phyloP scores from a whole-genome alignment of 495 filamentous ascomycete genomes.

The Cenococcum geophilum region DNA sequence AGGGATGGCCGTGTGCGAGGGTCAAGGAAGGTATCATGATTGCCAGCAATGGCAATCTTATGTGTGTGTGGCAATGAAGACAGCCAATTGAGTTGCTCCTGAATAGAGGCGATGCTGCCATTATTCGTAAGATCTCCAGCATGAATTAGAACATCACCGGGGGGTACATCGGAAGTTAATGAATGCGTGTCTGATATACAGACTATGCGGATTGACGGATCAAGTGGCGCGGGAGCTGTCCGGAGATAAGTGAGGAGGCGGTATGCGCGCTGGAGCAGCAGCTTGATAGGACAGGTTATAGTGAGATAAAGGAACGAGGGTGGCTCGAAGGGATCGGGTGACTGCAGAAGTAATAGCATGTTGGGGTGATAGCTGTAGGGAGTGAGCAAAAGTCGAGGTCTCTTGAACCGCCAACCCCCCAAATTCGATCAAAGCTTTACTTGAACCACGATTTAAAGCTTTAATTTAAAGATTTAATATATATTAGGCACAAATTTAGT shows the following conservation, averaged over 20 bases:
- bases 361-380: not conserved
- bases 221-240: constrained; percentile 48
- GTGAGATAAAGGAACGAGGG: constrained; percentile 47
- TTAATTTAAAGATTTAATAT: too few species aligned
- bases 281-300: constrained; percentile 48
- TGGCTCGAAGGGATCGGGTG: constrained; percentile 42
- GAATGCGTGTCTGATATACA: constrained; percentile 89
- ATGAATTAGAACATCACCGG: constrained; percentile 83
- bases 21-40: constrained; percentile 84
- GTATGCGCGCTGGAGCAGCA: constrained; percentile 49
- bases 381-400: not conserved
- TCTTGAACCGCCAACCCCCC: too few species aligned
- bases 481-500: too few species aligned
- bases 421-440: too few species aligned
- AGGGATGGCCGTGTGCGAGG: constrained; percentile 39
- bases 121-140: constrained; percentile 76
- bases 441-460: too few species aligned
- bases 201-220: constrained; percentile 62
- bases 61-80: constrained; percentile 60
- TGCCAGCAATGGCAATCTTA: constrained; percentile 83
- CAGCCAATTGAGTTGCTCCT: constrained; percentile 76
- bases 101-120: constrained; percentile 65
- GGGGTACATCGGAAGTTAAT: constrained; percentile 53
- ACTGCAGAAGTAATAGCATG: not conserved
- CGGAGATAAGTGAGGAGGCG: constrained; percentile 57